A percentile compares a stretch with the other conserved stretches of the same genome.
Conservation (phyloP, 257 asterid species). For the Paraleonurus japonicus region DNA sequence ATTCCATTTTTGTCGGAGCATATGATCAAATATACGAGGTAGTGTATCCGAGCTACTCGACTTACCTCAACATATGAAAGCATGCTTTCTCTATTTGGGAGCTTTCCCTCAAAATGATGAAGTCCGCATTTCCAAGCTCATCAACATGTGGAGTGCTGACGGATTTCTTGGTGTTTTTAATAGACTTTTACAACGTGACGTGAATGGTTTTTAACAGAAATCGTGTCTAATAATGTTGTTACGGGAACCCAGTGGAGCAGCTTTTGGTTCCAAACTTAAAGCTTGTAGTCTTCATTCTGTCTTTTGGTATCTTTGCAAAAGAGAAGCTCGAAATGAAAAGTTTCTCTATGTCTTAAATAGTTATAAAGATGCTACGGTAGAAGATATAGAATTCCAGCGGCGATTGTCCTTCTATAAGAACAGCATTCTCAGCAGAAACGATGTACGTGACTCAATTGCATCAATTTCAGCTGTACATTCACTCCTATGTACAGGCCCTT, state of each 20-base stretch:
- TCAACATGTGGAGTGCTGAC: slow-evolving; percentile 1
- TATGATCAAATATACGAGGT: background rate
- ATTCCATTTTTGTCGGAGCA: background rate
- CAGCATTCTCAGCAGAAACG: background rate
- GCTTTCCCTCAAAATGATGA: background rate
- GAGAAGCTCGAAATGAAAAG: slow-evolving; percentile 4
- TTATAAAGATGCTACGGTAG: background rate
- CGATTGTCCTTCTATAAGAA: slow-evolving; percentile 1
- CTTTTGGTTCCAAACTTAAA: background rate
- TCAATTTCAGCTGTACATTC: background rate
- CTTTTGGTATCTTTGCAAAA: background rate
- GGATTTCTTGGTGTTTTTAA: slow-evolving; percentile 11
- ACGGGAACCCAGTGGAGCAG: background rate
- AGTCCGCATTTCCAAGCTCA: slow-evolving; percentile 3
- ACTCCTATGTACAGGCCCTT: background rate
- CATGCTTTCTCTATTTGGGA: slow-evolving; percentile 13
- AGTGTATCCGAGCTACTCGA: slow-evolving; percentile 15
- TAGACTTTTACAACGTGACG: background rate
- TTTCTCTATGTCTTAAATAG: background rate
- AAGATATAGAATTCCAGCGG: background rate
- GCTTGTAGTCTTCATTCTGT: slow-evolving; percentile 10
- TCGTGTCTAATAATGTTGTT: background rate
- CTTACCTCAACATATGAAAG: slow-evolving; percentile 14
- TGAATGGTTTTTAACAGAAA: background rate
- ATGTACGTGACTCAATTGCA: background rate